Evolutionary conservation across 805 yeast genomes (phyloP), one percentile per base, ranked within the genome.

Genomic region (Ogataea glucozyma): DNA sequence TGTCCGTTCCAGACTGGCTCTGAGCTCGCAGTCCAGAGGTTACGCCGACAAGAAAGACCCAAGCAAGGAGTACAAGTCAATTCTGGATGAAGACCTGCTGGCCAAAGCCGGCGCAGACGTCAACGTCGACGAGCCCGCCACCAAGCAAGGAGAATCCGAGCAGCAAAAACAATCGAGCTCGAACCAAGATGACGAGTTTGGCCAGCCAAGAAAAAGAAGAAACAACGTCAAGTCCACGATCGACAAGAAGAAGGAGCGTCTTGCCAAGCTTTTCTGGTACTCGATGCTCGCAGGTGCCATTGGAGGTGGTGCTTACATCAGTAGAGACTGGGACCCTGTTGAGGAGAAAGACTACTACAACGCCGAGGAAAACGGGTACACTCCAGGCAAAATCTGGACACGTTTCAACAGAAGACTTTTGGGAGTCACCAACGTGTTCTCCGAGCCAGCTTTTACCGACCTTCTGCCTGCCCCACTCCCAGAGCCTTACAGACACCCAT

Each of bases 371-470:
- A 78, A 83, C 59, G 97, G 96, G 0, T 83, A 78, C 61, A 62
- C 84, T 5, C 83, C 88, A 6, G 67, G 61, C 14, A 72, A 78
- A 38, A 76, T 88, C 70, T 83, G 79, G 70, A 72, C 71, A 18
- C 78, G 99, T 61, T 75, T 85, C 53, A 72, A 65, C 49, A 80
- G 81, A 44, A 80, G 99, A 69, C 73, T 84, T 47, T 72, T 80
- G 44, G 83, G 88, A 31, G 74, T 88, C 47, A 83, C 89, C 62
- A 81, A 83, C 35, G 84, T 85, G 50, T 91, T 91, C 72, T 81
- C 85, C 49, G 98, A 91, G 53, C 99, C 99, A 10, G 95, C 88
- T 13, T 88, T 85, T 64, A 95, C 89, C 48, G 89, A 89, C 63
- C 78, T 93, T 58, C 78, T 95, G 55, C 99, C 99, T 40, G 96